A percentile compares a stretch with the other conserved stretches of the same genome.
These are phyloP conservation scores for Pseudogymnoascus sp. DNA, from an alignment of 2,329 filamentous ascomycete species.

Conservation along the genomic window DNA sequence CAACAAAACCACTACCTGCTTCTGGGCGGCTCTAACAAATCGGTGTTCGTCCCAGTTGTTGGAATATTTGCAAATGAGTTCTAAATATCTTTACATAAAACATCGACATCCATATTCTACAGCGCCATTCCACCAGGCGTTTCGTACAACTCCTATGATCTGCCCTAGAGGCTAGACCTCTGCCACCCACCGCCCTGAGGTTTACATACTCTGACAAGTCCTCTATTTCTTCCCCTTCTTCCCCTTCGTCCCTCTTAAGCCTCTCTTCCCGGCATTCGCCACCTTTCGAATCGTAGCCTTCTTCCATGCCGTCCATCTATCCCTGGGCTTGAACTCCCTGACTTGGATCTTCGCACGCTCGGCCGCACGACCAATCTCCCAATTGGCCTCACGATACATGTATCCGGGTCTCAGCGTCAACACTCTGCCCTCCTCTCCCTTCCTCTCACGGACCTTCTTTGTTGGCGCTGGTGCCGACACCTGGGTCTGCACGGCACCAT, in stretches of 20 bases:
- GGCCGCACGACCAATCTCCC: constrained; percentile 56
- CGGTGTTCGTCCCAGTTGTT: neutral
- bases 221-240: constrained; percentile 8
- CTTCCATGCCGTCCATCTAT: constrained; percentile 54
- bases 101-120: constrained; percentile 3
- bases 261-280: constrained; percentile 44
- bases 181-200: neutral
- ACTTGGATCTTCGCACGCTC: constrained; percentile 52
- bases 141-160: neutral
- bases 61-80: neutral
- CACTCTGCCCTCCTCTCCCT: constrained; percentile 28
- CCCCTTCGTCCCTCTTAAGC: constrained; percentile 37
- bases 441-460: constrained; percentile 19
- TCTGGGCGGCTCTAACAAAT: neutral
- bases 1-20: neutral
- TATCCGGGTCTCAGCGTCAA: constrained; percentile 46
- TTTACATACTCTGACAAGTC: neutral
- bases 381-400: constrained; percentile 58
- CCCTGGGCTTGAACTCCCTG: constrained; percentile 47
- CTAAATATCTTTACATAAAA: constrained; percentile 7
- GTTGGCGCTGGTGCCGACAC: constrained; percentile 8
- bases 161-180: neutral
- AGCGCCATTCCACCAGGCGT: constrained; percentile 5
- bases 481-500: constrained; percentile 9
- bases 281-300: constrained; percentile 45